phyloP scores from a whole-genome alignment of 441 rosid species.

The Adansonia madagascariensis region DNA sequence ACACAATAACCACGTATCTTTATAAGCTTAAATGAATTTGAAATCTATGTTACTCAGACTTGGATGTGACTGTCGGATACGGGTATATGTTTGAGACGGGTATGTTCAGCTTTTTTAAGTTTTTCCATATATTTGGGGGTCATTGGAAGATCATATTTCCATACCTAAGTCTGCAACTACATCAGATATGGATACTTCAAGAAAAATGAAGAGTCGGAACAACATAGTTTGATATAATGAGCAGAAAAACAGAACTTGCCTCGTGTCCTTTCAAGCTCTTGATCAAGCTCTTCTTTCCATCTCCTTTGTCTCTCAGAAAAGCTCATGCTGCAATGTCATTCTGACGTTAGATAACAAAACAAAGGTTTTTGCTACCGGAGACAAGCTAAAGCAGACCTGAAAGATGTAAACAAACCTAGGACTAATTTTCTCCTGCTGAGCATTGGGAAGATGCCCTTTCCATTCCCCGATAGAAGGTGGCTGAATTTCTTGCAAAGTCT shows the following conservation, averaged over 20 bases:
- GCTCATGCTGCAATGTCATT: constrained; percentile 47
- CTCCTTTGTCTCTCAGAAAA: constrained; percentile 55
- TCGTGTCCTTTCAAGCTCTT: constrained; percentile 59
- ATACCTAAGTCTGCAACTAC: too few species aligned
- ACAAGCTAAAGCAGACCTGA: constrained; percentile 19
- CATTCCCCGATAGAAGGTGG: constrained; percentile 52
- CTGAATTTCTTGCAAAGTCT: constrained; percentile 63
- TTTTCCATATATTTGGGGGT: too few species aligned
- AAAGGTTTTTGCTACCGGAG: neutral
- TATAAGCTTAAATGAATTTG: constrained; percentile 7
- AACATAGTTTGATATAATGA: neutral
- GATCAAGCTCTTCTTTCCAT: constrained; percentile 71
- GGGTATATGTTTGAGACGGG: too few species aligned
- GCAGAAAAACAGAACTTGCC: constrained; percentile 44
- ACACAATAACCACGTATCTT: neutral
- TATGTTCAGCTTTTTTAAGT: too few species aligned
- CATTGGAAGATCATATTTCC: too few species aligned
- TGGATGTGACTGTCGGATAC: too few species aligned
- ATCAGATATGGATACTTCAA: too few species aligned
- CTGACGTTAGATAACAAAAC: constrained; percentile 18
- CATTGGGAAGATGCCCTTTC: constrained; percentile 37
- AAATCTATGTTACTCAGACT: too few species aligned
- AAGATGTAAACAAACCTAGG: constrained; percentile 53
- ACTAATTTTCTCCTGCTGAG: constrained; percentile 47
- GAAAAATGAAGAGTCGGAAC: too few species aligned